Conservation (phyloP, 768 basidiomycete species). For the Dioszegia hungarica region DNA sequence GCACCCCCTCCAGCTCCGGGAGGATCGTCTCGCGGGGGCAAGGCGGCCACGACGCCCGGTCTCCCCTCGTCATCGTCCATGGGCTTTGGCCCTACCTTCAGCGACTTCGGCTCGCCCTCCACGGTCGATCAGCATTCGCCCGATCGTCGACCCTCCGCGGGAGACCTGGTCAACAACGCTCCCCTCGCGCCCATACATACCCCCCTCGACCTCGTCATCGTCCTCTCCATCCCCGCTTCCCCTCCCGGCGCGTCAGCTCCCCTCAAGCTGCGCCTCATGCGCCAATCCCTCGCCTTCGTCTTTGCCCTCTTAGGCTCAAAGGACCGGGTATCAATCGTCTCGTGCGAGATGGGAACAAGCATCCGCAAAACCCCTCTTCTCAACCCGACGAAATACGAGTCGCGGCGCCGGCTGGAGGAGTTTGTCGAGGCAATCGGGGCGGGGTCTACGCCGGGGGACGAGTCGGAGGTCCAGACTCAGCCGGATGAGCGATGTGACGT, state of each 20-base stretch:
- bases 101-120: slow-evolving; percentile 51
- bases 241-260: slow-evolving; percentile 51
- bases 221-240: slow-evolving; percentile 69
- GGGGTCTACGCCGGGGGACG: slow-evolving; percentile 49
- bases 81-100: slow-evolving; percentile 47
- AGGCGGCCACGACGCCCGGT: neutral
- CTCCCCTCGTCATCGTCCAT: slow-evolving; percentile 1
- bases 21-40: neutral
- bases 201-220: slow-evolving; percentile 83
- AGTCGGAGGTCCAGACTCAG: slow-evolving; percentile 64
- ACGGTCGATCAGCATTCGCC: slow-evolving; percentile 47
- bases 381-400: slow-evolving; percentile 62
- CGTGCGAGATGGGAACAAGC: slow-evolving; percentile 77
- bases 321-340: slow-evolving; percentile 84
- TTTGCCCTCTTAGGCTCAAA: slow-evolving; percentile 67
- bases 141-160: slow-evolving; percentile 64
- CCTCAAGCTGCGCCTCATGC: slow-evolving; percentile 84
- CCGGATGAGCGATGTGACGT: slow-evolving; percentile 95
- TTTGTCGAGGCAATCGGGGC: slow-evolving; percentile 68
- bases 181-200: slow-evolving; percentile 78
- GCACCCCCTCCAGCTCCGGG: slow-evolving; percentile 9
- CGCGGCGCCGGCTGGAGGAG: slow-evolving; percentile 64
- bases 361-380: slow-evolving; percentile 95
- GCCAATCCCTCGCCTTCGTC: slow-evolving; percentile 78
- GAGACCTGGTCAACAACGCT: slow-evolving; percentile 59